These are phyloP conservation scores for Pythium folliculosum DNA, from an alignment of 352 stramenopile species.

Conservation along the genomic window DNA sequence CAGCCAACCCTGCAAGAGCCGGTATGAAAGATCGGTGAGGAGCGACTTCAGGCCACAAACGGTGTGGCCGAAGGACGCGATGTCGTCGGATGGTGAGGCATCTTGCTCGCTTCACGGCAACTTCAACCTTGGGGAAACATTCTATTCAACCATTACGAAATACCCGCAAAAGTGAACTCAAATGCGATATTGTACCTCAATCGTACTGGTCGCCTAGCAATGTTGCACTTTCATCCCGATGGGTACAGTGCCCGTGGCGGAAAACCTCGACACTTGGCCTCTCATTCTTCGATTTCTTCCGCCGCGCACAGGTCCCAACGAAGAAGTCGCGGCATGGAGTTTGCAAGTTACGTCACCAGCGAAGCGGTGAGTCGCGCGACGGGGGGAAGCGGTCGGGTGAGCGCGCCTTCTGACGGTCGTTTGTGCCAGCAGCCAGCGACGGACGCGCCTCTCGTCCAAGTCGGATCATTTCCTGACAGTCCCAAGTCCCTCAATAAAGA, in stretches of 20 bases:
- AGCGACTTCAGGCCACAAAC: neutral
- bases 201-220: constrained; percentile 10
- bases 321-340: constrained; percentile 11
- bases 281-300: constrained; percentile 7
- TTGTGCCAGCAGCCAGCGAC: neutral
- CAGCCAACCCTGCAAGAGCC: neutral
- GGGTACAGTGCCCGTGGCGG: neutral
- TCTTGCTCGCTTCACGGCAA: neutral
- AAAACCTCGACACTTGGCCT: neutral
- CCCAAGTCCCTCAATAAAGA: neutral
- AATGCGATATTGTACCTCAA: neutral
- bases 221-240: constrained; percentile 1
- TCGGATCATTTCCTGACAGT: neutral
- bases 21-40: neutral
- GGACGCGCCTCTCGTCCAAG: neutral
- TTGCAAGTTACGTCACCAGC: constrained; percentile 1
- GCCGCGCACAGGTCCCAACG: neutral
- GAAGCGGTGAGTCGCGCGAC: constrained; percentile 4
- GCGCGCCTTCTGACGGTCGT: neutral
- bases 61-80: neutral
- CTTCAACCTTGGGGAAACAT: constrained; percentile 11
- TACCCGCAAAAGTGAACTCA: no score
- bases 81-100: neutral
- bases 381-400: neutral
- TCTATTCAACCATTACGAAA: constrained; percentile 9